phyloP scores from a whole-genome alignment of 1,284 basidiomycete genomes.

The Xerocomus amazonicus region DNA sequence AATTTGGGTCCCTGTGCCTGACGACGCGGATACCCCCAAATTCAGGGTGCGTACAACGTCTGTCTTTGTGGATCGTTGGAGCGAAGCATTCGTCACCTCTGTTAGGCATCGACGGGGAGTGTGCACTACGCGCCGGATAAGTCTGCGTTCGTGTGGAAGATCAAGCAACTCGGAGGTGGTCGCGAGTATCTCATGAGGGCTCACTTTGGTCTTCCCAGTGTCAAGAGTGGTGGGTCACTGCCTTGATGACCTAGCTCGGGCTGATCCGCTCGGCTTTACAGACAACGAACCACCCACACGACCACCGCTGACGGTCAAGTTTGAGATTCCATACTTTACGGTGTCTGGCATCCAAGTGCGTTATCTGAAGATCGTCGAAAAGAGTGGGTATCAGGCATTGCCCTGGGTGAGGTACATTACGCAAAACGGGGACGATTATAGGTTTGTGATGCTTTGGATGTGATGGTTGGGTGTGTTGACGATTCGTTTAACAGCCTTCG shows the following conservation, averaged over 20 bases:
- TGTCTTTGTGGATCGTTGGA: neutral
- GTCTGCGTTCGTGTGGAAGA: conserved; percentile 96
- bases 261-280: conserved; percentile 2
- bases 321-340: conserved; percentile 98
- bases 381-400: conserved; percentile 93
- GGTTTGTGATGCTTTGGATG: conserved; percentile 42
- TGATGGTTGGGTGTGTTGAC: neutral
- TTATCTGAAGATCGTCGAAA: conserved; percentile 97
- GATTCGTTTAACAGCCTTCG: conserved; percentile 47
- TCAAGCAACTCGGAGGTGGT: conserved; percentile 91
- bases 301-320: conserved; percentile 94
- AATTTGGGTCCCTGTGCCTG: conserved; percentile 98
- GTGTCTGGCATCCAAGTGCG: conserved; percentile 96
- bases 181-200: conserved; percentile 95
- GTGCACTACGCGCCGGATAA: conserved; percentile 97
- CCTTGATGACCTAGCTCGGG: neutral
- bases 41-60: conserved; percentile 66
- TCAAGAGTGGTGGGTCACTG: conserved; percentile 66
- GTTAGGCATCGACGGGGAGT: conserved; percentile 82
- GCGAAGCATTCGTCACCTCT: neutral
- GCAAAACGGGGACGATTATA: conserved; percentile 96
- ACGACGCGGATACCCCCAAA: conserved; percentile 97
- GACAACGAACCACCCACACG: conserved; percentile 50
- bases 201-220: conserved; percentile 91
- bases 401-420: conserved; percentile 94